phyloP scores from a whole-genome alignment of 352 stramenopile genomes.

The Discostella stelligera region DNA sequence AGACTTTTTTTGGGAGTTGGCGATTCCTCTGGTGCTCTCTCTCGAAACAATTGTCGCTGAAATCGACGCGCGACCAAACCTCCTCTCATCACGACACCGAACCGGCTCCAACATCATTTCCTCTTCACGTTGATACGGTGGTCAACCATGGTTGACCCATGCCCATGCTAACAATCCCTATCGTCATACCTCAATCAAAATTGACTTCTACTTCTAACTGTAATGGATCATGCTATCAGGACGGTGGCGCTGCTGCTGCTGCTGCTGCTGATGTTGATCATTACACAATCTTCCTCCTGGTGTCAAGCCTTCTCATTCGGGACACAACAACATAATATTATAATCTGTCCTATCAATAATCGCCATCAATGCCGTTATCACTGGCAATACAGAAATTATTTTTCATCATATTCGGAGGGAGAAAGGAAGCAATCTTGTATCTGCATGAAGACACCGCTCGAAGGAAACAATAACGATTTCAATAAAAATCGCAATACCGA shows the following conservation, averaged over 20 bases:
- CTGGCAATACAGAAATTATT: not conserved
- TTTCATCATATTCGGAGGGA: not conserved
- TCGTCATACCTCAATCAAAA: too few species aligned
- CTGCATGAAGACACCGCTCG: not conserved
- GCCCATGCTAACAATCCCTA: too few species aligned
- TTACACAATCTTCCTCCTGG: not conserved
- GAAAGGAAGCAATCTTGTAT: not conserved
- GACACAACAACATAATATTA: not conserved
- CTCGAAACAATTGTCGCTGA: too few species aligned
- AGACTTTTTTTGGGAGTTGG: too few species aligned
- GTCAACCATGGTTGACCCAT: too few species aligned
- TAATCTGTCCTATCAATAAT: too few species aligned
- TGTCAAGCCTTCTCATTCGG: not conserved
- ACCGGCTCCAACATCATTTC: too few species aligned
- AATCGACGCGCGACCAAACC: too few species aligned
- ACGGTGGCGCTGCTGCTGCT: not conserved
- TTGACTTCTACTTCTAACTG: not conserved
- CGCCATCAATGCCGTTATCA: not conserved
- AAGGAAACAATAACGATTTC: not conserved
- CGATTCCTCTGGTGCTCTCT: too few species aligned
- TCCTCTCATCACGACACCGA: too few species aligned
- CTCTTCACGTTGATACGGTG: too few species aligned
- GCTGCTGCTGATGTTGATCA: not conserved
- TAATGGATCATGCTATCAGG: not conserved
- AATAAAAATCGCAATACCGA: not conserved